Evolutionary conservation across 305 asterid species (phyloP), one percentile per base, ranked within the genome.

Genomic region (Rubia peregrina): DNA sequence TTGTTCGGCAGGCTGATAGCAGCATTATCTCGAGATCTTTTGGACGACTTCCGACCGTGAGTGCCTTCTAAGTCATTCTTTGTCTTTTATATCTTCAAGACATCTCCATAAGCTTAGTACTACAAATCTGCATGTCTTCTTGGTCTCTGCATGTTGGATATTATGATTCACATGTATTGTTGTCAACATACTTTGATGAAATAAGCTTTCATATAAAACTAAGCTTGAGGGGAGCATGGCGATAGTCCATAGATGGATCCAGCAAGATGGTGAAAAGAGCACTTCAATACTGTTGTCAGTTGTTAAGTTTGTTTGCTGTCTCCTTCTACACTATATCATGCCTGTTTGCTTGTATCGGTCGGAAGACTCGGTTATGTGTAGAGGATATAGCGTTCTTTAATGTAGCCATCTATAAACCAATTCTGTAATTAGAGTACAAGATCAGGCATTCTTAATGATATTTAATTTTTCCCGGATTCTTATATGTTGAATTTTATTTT

Each of bases 21-120:
- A 59, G 97, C 94, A 36, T 81, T 94, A 80, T 85, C 99, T 68
- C 86, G 93, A 82, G 99, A 94, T 83, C 88, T 91, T 44, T 77
- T 91, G 80, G 88, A 77, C 57, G 96, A 89, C 80, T 91, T 91
- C 75, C 59, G 76, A 68, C 96, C 89, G 97, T 93, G 83, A 85
- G 98, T 89, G 77, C 57, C 71, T 24, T 55, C 17, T 14, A 65
- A 19, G 17, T 43, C 48, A n/a, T 49, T 66, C 16, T 49, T 21
- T 57, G 78, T 16, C 68, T 41, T 55, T 74, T 57, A 22, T 46
- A 26, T 63, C 63, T 57, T 13, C 49, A 56, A 65, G 61, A 21
- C 51, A 44, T 61, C 69, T 42, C 36, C 43, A 53, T 62, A 21
- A 36, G 48, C 21, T 42, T 4, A 10, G 49, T 24, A 9, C 22